A percentile compares a stretch with the other conserved stretches of the same genome.
Conservation (phyloP, 331 rosid genomes). For the Quercus lobata region DNA sequence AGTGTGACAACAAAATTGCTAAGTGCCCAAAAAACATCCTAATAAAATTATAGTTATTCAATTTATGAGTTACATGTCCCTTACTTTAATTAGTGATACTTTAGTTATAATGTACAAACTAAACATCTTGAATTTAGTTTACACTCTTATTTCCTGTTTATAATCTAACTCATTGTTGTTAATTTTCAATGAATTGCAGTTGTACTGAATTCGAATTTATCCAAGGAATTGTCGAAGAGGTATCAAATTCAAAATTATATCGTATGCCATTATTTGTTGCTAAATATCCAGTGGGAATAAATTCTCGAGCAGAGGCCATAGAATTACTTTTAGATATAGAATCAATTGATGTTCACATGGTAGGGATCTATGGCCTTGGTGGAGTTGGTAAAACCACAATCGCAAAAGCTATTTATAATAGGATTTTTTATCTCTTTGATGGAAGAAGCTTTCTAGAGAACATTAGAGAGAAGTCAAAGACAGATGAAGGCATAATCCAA, state of each 20-base stretch:
- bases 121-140: no score
- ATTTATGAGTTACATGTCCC: no score
- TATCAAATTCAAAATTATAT: neutral
- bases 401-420: neutral
- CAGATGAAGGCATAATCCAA: neutral
- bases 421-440: neutral
- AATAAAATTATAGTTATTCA: no score
- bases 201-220: neutral
- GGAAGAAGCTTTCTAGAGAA: neutral
- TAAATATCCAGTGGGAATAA: neutral
- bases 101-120: no score
- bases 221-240: neutral
- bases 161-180: no score
- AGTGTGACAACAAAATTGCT: no score
- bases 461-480: neutral
- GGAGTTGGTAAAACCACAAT: neutral
- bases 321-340: neutral
- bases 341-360: neutral
- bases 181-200: no score
- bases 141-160: no score
- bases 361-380: neutral
- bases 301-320: no score
- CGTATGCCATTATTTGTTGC: neutral
- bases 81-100: no score
- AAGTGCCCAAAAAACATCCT: no score